A percentile compares a stretch with the other conserved stretches of the same genome.
Conservation (phyloP, 1,139 yeast genomes). For the Protomyces macrosporus region DNA sequence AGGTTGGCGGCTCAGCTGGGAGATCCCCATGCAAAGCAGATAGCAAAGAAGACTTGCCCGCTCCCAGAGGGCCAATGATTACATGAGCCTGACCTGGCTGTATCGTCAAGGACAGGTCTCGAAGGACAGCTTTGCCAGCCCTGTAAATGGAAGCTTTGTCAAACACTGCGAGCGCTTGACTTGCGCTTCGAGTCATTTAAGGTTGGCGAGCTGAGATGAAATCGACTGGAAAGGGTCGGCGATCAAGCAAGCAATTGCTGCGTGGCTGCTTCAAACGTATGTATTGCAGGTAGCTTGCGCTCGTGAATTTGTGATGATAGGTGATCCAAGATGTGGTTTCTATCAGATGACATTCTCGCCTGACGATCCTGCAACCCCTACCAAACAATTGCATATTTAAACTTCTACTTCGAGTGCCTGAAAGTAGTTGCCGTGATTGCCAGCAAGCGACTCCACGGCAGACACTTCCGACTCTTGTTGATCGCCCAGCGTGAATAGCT, state of each 20-base stretch:
- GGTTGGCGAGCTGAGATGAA: too few species aligned
- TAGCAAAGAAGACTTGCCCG: constrained; percentile 24
- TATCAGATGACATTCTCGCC: too few species aligned
- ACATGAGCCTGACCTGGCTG: constrained; percentile 21
- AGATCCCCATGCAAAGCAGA: constrained; percentile 2
- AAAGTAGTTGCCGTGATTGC: constrained; percentile 2
- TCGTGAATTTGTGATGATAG: too few species aligned
- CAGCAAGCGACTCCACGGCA: background rate
- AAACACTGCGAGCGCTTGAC: background rate
- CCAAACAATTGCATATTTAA: too few species aligned
- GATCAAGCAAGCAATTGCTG: too few species aligned
- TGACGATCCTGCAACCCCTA: too few species aligned
- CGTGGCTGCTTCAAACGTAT: too few species aligned
- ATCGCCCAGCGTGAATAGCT: background rate
- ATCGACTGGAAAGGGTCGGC: too few species aligned
- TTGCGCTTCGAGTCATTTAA: too few species aligned
- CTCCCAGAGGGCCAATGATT: constrained; percentile 24
- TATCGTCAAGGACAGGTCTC: constrained; percentile 1
- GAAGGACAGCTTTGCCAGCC: constrained; percentile 8
- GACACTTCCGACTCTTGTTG: background rate
- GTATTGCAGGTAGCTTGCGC: too few species aligned
- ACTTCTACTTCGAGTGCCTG: background rate
- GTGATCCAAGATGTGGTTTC: too few species aligned
- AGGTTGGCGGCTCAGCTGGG: constrained; percentile 44
- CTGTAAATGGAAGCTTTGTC: background rate